phyloP scores from a whole-genome alignment of 495 filamentous ascomycete genomes.

The Tuber melanosporum region DNA sequence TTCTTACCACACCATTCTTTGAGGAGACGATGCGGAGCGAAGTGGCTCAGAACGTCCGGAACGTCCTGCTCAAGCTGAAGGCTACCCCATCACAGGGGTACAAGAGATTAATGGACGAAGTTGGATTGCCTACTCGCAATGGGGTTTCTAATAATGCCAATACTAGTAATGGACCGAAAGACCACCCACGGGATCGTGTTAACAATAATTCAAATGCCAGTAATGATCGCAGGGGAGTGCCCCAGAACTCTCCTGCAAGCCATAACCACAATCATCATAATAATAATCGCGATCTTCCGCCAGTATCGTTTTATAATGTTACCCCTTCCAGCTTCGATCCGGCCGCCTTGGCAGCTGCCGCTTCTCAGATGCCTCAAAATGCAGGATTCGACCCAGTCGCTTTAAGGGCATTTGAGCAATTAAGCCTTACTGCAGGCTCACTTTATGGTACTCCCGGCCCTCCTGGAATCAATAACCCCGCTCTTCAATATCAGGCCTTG shows the following conservation, averaged over 20 bases:
- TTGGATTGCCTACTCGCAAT: constrained; percentile 64
- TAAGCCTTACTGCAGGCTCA: constrained; percentile 29
- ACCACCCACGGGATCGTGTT: constrained; percentile 22
- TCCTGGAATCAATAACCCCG: constrained; percentile 30
- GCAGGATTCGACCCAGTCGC: constrained; percentile 32
- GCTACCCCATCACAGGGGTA: constrained; percentile 91
- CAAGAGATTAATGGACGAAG: constrained; percentile 97
- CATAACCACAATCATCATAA: constrained; percentile 32
- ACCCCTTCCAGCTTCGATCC: constrained; percentile 34
- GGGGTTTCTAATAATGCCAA: constrained; percentile 31
- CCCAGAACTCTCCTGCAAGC: constrained; percentile 26
- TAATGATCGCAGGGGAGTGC: constrained; percentile 22
- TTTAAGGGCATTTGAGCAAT: constrained; percentile 39
- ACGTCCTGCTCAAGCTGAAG: constrained; percentile 82
- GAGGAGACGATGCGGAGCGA: constrained; percentile 83
- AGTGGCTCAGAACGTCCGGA: constrained; percentile 83
- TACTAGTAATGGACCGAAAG: constrained; percentile 28
- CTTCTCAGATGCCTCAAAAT: constrained; percentile 29
- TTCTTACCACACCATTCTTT: constrained; percentile 94
- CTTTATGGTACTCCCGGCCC: constrained; percentile 27
- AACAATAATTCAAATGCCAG: constrained; percentile 30
- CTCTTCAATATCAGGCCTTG: constrained; percentile 40
- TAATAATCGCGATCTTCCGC: constrained; percentile 24
- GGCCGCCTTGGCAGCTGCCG: constrained; percentile 20
- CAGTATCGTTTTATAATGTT: constrained; percentile 25